Evolutionary conservation across 495 filamentous ascomycete genomes (phyloP).

Genomic region (Penicillium dipodomyicola): DNA sequence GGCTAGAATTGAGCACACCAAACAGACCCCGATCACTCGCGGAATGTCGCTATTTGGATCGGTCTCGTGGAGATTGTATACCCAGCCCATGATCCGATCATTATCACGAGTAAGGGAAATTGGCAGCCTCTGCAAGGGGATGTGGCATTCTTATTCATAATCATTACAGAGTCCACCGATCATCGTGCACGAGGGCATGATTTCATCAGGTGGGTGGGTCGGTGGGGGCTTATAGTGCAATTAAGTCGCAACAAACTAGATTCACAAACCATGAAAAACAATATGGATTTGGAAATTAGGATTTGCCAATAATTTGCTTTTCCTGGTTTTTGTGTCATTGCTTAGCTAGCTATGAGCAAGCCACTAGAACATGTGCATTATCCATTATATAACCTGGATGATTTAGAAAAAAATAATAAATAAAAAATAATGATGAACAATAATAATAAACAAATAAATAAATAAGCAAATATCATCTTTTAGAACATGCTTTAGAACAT

Average conservation of each 20-base stretch:
- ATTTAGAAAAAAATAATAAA: too few relatives aligned
- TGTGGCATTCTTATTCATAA: neutral
- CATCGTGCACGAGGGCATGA: neutral
- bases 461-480: too few relatives aligned
- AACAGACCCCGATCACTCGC: constrained; percentile 20
- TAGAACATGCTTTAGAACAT: too few relatives aligned
- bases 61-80: constrained; percentile 27
- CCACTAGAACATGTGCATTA: too few relatives aligned
- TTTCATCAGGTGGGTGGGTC: neutral
- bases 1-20: constrained; percentile 23
- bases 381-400: too few relatives aligned
- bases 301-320: too few relatives aligned
- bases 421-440: too few relatives aligned
- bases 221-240: neutral
- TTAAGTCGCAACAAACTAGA: neutral
- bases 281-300: neutral
- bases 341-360: too few relatives aligned
- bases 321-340: too few relatives aligned
- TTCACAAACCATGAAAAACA: neutral
- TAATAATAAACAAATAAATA: too few relatives aligned
- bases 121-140: neutral
- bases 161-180: neutral
- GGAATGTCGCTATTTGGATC: constrained; percentile 25
- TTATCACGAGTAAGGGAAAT: neutral
- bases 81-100: constrained; percentile 28